Evolutionary conservation across 257 asterid species (phyloP).

Genomic region (Vinca minor): DNA sequence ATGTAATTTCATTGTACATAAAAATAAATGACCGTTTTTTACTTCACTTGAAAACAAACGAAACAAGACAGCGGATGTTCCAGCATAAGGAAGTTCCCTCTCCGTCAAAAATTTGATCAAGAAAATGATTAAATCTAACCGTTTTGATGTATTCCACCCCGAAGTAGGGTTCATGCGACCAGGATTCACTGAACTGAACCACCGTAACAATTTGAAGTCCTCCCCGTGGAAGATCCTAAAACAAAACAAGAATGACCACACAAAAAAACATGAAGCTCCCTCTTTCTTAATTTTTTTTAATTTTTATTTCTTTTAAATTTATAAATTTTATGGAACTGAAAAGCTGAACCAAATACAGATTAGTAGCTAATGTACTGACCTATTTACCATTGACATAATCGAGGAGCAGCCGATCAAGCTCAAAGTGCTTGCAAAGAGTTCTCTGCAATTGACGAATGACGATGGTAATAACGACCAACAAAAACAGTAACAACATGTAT

Average conservation of each 20-base stretch:
- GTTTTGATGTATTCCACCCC: neutral
- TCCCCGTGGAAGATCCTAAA: neutral
- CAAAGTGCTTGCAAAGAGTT: conserved; percentile 75
- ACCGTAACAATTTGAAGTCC: neutral
- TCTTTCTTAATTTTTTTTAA: too few species aligned
- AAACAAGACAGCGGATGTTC: too few species aligned
- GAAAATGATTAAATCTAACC: neutral
- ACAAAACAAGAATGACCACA: too few species aligned
- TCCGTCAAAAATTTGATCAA: conserved; percentile 1
- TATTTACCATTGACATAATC: conserved; percentile 71
- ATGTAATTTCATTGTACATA: too few species aligned
- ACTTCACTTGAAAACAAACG: too few species aligned
- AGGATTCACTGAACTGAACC: neutral
- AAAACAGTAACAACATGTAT: neutral
- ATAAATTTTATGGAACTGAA: neutral
- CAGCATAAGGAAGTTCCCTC: neutral
- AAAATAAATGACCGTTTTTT: too few species aligned
- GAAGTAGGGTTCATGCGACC: neutral
- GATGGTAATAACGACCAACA: too few species aligned
- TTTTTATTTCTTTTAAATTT: too few species aligned
- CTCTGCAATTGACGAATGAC: conserved; percentile 39
- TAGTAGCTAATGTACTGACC: conserved; percentile 24
- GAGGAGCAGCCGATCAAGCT: conserved; percentile 75
- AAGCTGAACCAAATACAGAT: neutral
- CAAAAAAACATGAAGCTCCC: neutral